phyloP scores from a whole-genome alignment of 768 basidiomycete genomes.

The Hericium alpestre region DNA sequence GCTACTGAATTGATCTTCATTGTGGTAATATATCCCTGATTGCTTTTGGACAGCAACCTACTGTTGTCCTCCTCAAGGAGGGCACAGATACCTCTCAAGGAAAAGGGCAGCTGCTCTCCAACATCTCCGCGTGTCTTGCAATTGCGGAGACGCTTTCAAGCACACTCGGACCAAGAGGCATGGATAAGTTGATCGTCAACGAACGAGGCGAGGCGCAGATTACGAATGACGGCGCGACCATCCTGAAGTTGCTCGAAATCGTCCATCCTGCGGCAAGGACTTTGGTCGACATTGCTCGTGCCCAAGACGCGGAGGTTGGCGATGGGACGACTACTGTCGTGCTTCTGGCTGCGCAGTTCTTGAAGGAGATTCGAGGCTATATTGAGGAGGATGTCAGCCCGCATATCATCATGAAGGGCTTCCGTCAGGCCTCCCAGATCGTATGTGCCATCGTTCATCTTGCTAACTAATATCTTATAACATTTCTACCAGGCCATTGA shows the following conservation, averaged over 20 bases:
- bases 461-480: neutral
- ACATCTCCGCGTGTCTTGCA: conserved; percentile 93
- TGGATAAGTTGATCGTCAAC: conserved; percentile 97
- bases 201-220: conserved; percentile 95
- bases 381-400: conserved; percentile 97
- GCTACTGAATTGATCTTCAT: neutral
- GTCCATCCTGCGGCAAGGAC: conserved; percentile 96
- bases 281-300: conserved; percentile 95
- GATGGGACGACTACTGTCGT: conserved; percentile 98
- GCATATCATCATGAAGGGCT: conserved; percentile 96
- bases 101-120: conserved; percentile 82
- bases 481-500: conserved; percentile 57
- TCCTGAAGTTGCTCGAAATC: conserved; percentile 93
- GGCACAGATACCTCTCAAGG: conserved; percentile 96
- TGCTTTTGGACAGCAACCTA: conserved; percentile 67
- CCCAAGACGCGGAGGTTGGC: conserved; percentile 96
- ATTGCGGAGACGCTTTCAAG: conserved; percentile 85
- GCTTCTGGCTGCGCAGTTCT: conserved; percentile 82
- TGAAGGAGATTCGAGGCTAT: conserved; percentile 85
- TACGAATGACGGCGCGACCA: conserved; percentile 98
- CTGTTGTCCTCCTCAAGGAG: conserved; percentile 90
- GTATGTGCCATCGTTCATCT: conserved; percentile 35
- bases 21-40: conserved; percentile 7
- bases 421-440: conserved; percentile 76
- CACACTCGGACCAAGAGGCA: conserved; percentile 95